Conservation (phyloP, 768 basidiomycete species). For the Candolleomyces aberdarensis region DNA sequence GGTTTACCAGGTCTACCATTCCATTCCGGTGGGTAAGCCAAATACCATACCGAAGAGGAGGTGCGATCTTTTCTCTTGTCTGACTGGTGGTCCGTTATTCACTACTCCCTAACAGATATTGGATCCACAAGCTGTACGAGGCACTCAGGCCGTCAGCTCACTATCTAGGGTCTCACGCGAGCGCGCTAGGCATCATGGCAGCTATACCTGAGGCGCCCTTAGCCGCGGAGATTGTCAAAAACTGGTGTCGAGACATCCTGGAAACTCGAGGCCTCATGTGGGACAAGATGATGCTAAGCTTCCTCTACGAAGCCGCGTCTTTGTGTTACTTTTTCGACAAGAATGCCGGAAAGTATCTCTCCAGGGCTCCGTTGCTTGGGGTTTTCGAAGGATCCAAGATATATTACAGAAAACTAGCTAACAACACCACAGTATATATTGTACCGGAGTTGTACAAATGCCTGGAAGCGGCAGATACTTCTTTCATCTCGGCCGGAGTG, state of each 20-base stretch:
- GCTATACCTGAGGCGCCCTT: slow-evolving; percentile 36
- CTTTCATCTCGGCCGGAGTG: slow-evolving; percentile 32
- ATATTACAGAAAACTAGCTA: not conserved
- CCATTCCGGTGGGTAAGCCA: not conserved
- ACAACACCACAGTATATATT: slow-evolving; percentile 2
- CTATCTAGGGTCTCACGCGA: slow-evolving; percentile 40
- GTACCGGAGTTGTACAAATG: slow-evolving; percentile 20
- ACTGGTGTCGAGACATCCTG: slow-evolving; percentile 44
- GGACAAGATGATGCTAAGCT: slow-evolving; percentile 33
- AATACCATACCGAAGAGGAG: not conserved
- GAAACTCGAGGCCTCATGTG: slow-evolving; percentile 26
- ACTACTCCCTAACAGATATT: slow-evolving; percentile 28
- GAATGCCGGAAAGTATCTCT: slow-evolving; percentile 15
- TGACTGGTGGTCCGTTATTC: not conserved
- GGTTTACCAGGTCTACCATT: slow-evolving; percentile 11
- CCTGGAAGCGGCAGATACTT: slow-evolving; percentile 22
- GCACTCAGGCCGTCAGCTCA: slow-evolving; percentile 45
- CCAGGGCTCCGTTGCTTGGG: not conserved
- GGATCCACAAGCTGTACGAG: slow-evolving; percentile 48
- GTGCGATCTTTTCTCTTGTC: slow-evolving; percentile 12
- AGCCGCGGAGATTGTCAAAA: slow-evolving; percentile 34
- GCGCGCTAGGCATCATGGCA: slow-evolving; percentile 32
- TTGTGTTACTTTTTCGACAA: slow-evolving; percentile 30
- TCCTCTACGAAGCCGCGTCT: slow-evolving; percentile 31
- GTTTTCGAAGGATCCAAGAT: not conserved